These are phyloP conservation scores for Brassica balearica DNA, from an alignment of 441 rosid genomes.

Conservation along the genomic window DNA sequence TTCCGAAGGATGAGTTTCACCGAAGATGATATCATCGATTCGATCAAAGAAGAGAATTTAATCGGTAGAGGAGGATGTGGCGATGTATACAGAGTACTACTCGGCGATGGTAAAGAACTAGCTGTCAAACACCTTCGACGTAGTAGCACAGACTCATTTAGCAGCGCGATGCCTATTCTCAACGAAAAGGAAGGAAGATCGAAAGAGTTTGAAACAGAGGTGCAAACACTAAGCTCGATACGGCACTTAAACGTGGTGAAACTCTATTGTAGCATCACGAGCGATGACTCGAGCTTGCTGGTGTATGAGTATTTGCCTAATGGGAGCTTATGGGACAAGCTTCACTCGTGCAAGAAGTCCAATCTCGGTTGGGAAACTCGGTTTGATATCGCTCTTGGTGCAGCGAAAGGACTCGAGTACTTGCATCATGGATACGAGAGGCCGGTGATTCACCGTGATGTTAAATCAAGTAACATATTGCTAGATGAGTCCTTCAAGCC, in stretches of 20 bases:
- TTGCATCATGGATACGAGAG: conserved; percentile 84
- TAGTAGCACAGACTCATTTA: conserved; percentile 49
- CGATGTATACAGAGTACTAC: conserved; percentile 69
- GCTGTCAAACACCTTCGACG: conserved; percentile 89
- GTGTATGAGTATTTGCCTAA: conserved; percentile 92
- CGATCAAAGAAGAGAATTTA: conserved; percentile 82
- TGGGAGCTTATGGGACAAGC: conserved; percentile 90
- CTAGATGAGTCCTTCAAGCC: conserved; percentile 91
- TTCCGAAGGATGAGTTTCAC: conserved; percentile 73
- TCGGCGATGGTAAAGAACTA: conserved; percentile 70
- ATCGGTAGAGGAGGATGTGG: conserved; percentile 95
- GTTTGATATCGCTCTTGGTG: conserved; percentile 81
- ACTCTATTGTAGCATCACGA: conserved; percentile 76
- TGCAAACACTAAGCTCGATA: conserved; percentile 85
- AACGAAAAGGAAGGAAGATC: conserved; percentile 50
- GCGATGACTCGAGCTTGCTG: conserved; percentile 89
- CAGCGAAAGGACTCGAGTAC: conserved; percentile 90
- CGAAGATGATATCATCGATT: conserved; percentile 86
- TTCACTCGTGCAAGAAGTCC: conserved; percentile 63
- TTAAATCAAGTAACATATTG: conserved; percentile 89
- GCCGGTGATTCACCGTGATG: conserved; percentile 90
- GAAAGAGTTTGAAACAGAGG: conserved; percentile 82
- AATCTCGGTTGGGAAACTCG: conserved; percentile 88
- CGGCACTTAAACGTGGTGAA: conserved; percentile 54
- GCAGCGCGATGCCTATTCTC: conserved; percentile 69